These are phyloP conservation scores for Colletotrichum camelliae DNA, from an alignment of 2,329 filamentous ascomycete genomes.

Conservation along the genomic window DNA sequence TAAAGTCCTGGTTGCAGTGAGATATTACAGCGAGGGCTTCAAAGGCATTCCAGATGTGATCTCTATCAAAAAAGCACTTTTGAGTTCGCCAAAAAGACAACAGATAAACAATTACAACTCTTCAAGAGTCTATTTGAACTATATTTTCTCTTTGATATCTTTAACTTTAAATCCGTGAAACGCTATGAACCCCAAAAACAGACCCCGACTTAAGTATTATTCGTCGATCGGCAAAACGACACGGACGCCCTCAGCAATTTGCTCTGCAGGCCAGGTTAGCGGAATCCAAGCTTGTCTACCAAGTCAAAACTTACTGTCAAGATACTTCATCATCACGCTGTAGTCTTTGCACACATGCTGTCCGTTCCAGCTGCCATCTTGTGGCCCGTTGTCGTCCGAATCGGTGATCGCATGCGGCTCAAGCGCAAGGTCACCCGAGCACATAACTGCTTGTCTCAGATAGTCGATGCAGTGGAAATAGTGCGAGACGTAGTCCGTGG, in stretches of 20 bases:
- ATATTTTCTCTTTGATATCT: neutral
- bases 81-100: accelerated
- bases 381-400: slow-evolving; percentile 39
- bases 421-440: slow-evolving; percentile 37
- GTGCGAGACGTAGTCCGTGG: slow-evolving; percentile 35
- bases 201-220: neutral
- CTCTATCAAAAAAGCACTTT: neutral
- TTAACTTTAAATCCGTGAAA: neutral
- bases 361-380: slow-evolving; percentile 44
- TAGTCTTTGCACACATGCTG: slow-evolving; percentile 46
- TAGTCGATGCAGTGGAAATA: slow-evolving; percentile 49
- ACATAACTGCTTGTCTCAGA: slow-evolving; percentile 45
- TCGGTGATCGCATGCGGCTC: slow-evolving; percentile 42
- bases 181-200: neutral
- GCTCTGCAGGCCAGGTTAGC: slow-evolving; percentile 9
- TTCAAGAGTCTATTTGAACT: neutral
- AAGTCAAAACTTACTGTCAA: slow-evolving; percentile 32
- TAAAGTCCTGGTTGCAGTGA: neutral
- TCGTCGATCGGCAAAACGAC: slow-evolving; percentile 29
- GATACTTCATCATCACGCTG: slow-evolving; percentile 37
- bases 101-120: neutral
- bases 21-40: accelerated
- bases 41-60: accelerated
- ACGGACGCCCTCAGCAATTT: slow-evolving; percentile 27
- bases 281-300: neutral